Base-by-base conservation (phyloP, 2,329 filamentous ascomycete species). In the Cladophialophora yegresii region DNA sequence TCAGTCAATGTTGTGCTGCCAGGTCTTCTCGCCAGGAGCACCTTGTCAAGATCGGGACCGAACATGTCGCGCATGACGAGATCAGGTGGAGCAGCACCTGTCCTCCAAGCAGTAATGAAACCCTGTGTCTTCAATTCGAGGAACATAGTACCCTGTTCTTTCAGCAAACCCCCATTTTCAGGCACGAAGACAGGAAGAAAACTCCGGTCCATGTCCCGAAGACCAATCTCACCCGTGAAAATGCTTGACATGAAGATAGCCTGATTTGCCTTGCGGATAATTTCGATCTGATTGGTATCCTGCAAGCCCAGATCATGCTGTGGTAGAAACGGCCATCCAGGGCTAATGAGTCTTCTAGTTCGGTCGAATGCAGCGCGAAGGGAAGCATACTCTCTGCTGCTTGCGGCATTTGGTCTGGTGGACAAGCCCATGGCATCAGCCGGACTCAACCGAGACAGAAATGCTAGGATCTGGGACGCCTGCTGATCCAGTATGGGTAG, bases 101-200 rank as follows among this genome's bases (percentile, higher is more conserved):
- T 84, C 68, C 84, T 82, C 71, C 86, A 79, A 3, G 84, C 83
- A 3, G 85, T 85, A 62, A 89, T 85, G 70, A 87, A 89, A 13
- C 86, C 85, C 72, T 89, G 87, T 1, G 87, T 88, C 75, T 89
- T 89, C 20, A 89, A 75, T 66, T 88, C 86, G 13, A 89, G 78
- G 69, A 84, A 87, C 28, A 89, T 76, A 13, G 83, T 81, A 1
- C 84, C 85, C 70, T 87, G 85, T 65, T 82, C 84, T 69, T 86
- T 86, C 22, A 86, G 75, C 23, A 89, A 73, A 10, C 83, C 79
- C 43, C 80, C 81, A 26, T 84, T 84, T 61, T 86, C 81, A 0
- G 85, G 83, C 8, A 87, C 84, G 71, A 89, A 89, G 0, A 85
- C 85, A 51, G 87, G 83, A 26, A 89, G 77, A 71, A 89, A 89